Evolutionary conservation across 2,329 filamentous ascomycete genomes (phyloP), one percentile per base, ranked within the genome.

Genomic region (Pseudogymnoascus sp.): DNA sequence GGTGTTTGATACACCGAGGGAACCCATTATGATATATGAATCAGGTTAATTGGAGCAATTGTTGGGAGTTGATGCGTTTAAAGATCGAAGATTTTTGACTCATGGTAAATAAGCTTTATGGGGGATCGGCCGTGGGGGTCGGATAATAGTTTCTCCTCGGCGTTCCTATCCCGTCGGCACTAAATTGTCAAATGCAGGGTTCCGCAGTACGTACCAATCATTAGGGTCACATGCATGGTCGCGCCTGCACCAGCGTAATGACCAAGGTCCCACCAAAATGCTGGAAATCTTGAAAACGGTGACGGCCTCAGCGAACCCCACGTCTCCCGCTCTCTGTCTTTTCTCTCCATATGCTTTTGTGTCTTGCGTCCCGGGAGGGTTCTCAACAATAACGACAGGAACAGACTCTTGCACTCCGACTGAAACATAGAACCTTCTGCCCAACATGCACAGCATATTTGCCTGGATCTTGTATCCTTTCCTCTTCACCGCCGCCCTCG

Each of bases 401-500:
- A 54, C 11, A 2, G n/a, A 33, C 47, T 54, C 28, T 33, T 54
- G n/a, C 28, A 54, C 47, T 28, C 47, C 28, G 28, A 14, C 28
- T 20, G n/a, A n/a, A 14, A 54, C 47, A 14, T 54, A 54, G 28
- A 54, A 54, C 33, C 47, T 54, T 20, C 28, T 28, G 28, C 28
- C 47, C 28, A 54, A 4, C 47, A 54, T 54, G 47, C n/a, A 33
- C 28, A 18, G 4, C 47, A 18, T 54, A 33, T 54, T 74, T 54
- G 67, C 65, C 60, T 74, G 72, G 65, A 62, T 70, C 60, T 61
- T 62, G 28, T 80, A 81, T 72, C 80, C 82, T 71, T 67, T 80
- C 64, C 73, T 73, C 64, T 79, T 77, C 68, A 86, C 85, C 71
- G 67, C 74, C 66, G 78, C 73, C 72, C 74, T 84, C 65, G 79